Evolutionary conservation across 345 rosid species (phyloP).

Genomic region (Brassica juncea): DNA sequence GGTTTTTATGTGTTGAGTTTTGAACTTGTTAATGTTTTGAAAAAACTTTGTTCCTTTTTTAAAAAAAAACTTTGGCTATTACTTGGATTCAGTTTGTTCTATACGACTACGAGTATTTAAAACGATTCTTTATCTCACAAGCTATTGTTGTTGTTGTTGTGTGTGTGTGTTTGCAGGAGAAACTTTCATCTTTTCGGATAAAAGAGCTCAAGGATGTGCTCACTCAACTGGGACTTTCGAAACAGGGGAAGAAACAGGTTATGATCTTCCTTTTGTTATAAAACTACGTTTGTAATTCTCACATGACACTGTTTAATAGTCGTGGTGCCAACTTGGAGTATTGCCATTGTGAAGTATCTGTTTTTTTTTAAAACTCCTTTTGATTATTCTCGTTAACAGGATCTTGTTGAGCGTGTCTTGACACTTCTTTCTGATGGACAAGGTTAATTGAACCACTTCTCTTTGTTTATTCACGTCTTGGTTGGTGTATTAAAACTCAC

Average conservation of each 20-base stretch:
- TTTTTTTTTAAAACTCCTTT: neutral
- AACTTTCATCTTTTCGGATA: conserved; percentile 78
- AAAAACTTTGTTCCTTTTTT: neutral
- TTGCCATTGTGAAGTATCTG: neutral
- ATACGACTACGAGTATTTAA: neutral
- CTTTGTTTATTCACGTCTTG: conserved; percentile 10
- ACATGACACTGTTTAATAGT: neutral
- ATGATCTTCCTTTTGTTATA: neutral
- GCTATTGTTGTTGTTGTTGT: neutral
- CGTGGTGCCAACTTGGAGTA: neutral
- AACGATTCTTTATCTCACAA: neutral
- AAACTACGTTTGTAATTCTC: neutral
- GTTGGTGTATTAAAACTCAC: neutral
- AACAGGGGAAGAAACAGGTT: conserved; percentile 99
- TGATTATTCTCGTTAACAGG: conserved; percentile 51
- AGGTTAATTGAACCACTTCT: conserved; percentile 48
- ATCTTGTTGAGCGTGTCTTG: conserved; percentile 83
- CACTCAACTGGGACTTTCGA: conserved; percentile 82
- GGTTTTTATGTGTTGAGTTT: neutral
- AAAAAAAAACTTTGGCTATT: neutral
- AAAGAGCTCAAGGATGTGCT: conserved; percentile 97
- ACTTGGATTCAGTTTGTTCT: neutral
- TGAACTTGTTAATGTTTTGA: conserved; percentile 3
- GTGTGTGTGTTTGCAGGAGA: conserved; percentile 55
- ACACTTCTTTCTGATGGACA: conserved; percentile 65